phyloP scores from a whole-genome alignment of 2,329 filamentous ascomycete species.

The Corniculantispora saksenae region DNA sequence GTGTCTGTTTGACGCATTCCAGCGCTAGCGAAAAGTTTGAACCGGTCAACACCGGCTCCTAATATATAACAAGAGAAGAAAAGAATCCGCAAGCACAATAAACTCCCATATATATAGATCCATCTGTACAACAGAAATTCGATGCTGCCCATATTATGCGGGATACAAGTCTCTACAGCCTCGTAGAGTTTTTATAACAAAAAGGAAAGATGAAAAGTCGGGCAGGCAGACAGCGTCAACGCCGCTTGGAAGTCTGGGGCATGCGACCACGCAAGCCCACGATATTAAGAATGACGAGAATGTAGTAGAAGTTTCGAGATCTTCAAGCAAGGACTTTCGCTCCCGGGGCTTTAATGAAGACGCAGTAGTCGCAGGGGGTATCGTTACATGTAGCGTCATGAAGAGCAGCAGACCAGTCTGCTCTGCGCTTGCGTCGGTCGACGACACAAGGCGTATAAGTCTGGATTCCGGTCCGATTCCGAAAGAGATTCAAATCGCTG shows the following conservation, averaged over 20 bases:
- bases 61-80: not conserved
- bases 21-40: not conserved
- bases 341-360: not conserved
- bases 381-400: constrained; percentile 25
- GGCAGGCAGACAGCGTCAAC: not conserved
- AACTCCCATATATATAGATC: not conserved
- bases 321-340: not conserved
- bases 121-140: constrained; percentile 6
- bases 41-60: not conserved
- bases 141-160: constrained; percentile 11
- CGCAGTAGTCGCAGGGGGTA: constrained; percentile 24
- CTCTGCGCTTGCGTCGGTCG: not conserved
- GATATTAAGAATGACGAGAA: not conserved
- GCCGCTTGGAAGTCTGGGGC: too few relatives aligned
- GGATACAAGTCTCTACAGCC: not conserved
- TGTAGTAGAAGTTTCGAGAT: not conserved
- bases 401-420: constrained; percentile 1
- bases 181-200: not conserved
- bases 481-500: not conserved
- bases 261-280: not conserved
- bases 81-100: not conserved
- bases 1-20: not conserved
- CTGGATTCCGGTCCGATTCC: not conserved
- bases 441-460: not conserved
- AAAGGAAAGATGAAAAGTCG: not conserved